Evolutionary conservation across 2,329 filamentous ascomycete genomes (phyloP).

Genomic region (Fusarium decemcellulare): DNA sequence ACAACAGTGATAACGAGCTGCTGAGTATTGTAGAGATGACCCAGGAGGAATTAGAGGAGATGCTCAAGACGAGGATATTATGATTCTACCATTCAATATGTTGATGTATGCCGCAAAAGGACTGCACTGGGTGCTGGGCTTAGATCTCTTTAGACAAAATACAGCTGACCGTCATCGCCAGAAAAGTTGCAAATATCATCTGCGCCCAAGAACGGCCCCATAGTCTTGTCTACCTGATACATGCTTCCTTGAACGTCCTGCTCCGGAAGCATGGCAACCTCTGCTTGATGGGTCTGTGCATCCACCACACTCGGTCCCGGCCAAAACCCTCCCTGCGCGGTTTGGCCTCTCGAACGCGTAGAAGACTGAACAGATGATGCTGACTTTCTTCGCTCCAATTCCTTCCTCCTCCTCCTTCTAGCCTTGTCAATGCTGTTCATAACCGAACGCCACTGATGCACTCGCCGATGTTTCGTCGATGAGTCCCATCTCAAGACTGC

Average conservation of each 20-base stretch:
- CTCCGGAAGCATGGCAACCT: neutral
- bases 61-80: neutral
- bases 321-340: too few species aligned
- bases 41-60: neutral
- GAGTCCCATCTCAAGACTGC: conserved; percentile 20
- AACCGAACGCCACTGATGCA: conserved; percentile 20
- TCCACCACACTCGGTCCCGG: neutral
- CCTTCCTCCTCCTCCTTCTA: conserved; percentile 12
- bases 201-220: neutral
- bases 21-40: conserved; percentile 10
- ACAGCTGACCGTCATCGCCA: conserved; percentile 10
- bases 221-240: conserved; percentile 1
- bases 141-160: neutral
- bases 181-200: conserved; percentile 3
- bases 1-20: conserved; percentile 9
- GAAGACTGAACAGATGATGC: conserved; percentile 2
- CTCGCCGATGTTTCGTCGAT: conserved; percentile 3
- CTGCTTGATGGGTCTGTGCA: neutral
- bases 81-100: neutral
- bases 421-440: conserved; percentile 21
- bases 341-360: too few species aligned
- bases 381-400: conserved; percentile 14
- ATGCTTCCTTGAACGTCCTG: too few species aligned
- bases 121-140: neutral
- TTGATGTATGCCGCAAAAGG: too few species aligned